phyloP scores from a whole-genome alignment of 2,329 filamentous ascomycete species.

The Zymoseptoria ardabiliae region DNA sequence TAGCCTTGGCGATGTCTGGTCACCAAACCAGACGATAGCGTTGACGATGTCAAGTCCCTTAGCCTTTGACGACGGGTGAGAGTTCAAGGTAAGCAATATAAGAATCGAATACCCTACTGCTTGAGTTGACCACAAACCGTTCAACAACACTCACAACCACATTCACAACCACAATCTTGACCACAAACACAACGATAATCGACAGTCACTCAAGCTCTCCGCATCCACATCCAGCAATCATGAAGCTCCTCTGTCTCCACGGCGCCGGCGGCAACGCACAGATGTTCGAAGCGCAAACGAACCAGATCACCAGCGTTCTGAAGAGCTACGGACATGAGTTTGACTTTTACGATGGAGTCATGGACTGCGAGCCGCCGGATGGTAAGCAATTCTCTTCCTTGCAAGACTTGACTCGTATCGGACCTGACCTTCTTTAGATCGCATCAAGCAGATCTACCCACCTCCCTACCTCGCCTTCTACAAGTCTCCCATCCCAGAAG shows the following conservation, averaged over 20 bases:
- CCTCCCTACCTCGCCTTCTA: conserved; percentile 1
- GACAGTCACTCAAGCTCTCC: not conserved
- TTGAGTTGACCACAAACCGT: no score
- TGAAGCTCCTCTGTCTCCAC: conserved; percentile 1
- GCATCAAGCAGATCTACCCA: not conserved
- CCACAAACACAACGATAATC: not conserved
- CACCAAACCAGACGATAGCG: no score
- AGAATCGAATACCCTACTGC: no score
- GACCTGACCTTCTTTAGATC: not conserved
- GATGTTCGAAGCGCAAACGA: not conserved
- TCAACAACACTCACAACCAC: no score
- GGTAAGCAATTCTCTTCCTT: not conserved
- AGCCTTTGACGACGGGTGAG: no score
- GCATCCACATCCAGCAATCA: not conserved
- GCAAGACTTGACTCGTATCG: not conserved
- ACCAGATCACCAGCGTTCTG: not conserved
- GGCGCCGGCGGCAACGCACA: not conserved
- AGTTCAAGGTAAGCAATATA: no score
- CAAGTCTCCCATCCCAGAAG: not conserved
- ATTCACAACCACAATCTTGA: no score
- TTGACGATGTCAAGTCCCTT: no score
- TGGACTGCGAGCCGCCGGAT: not conserved
- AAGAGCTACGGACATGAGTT: not conserved
- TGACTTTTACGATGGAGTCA: not conserved
- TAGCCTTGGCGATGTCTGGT: no score